Base-by-base conservation (phyloP, 2,329 filamentous ascomycete genomes). In the Penicillium sp. region DNA sequence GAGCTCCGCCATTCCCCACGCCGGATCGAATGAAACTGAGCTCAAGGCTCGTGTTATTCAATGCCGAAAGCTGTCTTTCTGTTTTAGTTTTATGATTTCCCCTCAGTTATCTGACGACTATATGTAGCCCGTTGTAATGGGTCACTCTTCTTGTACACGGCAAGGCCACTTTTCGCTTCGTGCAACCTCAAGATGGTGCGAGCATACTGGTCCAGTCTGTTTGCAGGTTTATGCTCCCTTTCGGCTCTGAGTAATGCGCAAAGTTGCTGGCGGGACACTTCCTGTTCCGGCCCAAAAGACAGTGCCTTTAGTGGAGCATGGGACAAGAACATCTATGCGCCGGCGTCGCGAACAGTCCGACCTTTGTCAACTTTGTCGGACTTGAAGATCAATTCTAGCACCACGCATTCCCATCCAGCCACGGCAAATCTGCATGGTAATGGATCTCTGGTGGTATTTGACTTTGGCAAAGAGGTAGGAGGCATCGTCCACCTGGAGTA, bases 381-480 rank as follows among this genome's bases (percentile, higher is more conserved):
- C 62, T 48, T 70, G 60, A 42, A 65, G 55, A 33, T 53, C 51
- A 48, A 69, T 40, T 51, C 48, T 5, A 56, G 42, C 13, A 51
- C 55, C n/a, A 45, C 60, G 10, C 70, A 61, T 64, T 64, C 5
- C 27, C 55, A 36, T 71, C 72, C 63, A 50, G 66, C 5, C 58
- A 66, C 39, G 13, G 62, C 63, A 2, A 62, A 57, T 1, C 62
- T 79, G 5, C 55, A 58, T 8, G 72, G 74, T 10, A 81, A 83
- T 60, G 79, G 77, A 10, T 80, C 78, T 3, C 71, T 74, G n/a
- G 63, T 81, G 2, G 76, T 83, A 1, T 81, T 82, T 50, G 82
- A 85, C 63, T 85, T 85, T 61, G 81, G 81, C 4, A 70, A 76
- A 22, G 80, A 84, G 61, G 80, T 84, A 5, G 81, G 81, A 33